Percentiles rank a stretch among this genome's conserved stretches.
Evolutionary conservation across 768 basidiomycete genomes (phyloP).

Genomic region (Sarcomyxa edulis): DNA sequence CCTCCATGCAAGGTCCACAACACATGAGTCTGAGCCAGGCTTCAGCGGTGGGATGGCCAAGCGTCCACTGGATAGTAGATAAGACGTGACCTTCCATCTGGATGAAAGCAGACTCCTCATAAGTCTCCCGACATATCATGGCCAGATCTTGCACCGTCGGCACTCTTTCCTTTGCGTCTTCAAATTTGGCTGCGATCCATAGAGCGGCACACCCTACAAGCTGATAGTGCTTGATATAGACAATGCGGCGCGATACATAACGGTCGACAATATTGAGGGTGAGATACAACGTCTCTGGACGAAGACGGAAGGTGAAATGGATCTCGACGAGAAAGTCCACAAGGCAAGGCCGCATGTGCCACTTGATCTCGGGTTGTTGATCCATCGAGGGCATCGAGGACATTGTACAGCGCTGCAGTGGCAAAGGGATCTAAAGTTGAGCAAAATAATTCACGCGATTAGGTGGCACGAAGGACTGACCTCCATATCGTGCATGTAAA

Average conservation of each 20-base stretch:
- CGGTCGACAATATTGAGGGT: slow-evolving; percentile 99
- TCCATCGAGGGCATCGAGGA: slow-evolving; percentile 96
- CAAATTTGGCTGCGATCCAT: slow-evolving; percentile 99
- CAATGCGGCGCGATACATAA: slow-evolving; percentile 96
- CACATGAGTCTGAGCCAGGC: slow-evolving; percentile 90
- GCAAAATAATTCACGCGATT: slow-evolving; percentile 5
- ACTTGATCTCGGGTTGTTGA: slow-evolving; percentile 96
- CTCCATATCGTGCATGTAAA: slow-evolving; percentile 99
- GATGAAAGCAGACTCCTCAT: slow-evolving; percentile 95
- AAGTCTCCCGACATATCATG: slow-evolving; percentile 93
- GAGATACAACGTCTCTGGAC: slow-evolving; percentile 97
- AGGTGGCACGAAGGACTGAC: slow-evolving; percentile 42
- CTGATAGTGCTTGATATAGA: slow-evolving; percentile 99
- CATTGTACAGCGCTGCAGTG: slow-evolving; percentile 70
- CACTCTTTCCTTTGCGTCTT: slow-evolving; percentile 97
- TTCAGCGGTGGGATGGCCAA: slow-evolving; percentile 97
- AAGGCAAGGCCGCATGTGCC: slow-evolving; percentile 99
- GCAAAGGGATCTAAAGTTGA: slow-evolving; percentile 12
- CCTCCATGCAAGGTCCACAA: slow-evolving; percentile 71
- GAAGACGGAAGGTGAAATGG: slow-evolving; percentile 95
- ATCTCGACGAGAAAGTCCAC: slow-evolving; percentile 99
- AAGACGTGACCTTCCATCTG: slow-evolving; percentile 99
- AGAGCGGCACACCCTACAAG: slow-evolving; percentile 97
- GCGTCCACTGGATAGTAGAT: slow-evolving; percentile 91
- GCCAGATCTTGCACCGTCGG: slow-evolving; percentile 93